Evolutionary conservation across 2,329 filamentous ascomycete genomes (phyloP).

Genomic region (Ophiognomonia clavigignenti-juglandacearum): DNA sequence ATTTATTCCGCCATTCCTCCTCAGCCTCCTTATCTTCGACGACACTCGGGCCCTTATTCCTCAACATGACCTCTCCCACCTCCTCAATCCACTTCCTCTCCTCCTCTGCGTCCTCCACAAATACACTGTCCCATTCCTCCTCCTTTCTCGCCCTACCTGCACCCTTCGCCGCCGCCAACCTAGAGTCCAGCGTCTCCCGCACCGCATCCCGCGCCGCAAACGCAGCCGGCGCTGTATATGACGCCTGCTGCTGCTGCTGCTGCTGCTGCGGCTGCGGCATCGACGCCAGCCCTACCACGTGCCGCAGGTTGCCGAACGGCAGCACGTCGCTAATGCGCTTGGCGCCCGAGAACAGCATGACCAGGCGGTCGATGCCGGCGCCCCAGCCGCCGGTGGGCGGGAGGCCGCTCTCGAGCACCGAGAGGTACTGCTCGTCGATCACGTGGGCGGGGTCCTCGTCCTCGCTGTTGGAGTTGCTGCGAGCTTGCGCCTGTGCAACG

Average conservation of each 20-base stretch:
- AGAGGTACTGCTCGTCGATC: conserved; percentile 77
- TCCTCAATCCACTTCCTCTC: too few relatives aligned
- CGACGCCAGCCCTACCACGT: conserved; percentile 52
- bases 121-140: too few relatives aligned
- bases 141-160: too few relatives aligned
- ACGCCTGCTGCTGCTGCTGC: not conserved
- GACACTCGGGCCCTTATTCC: too few relatives aligned
- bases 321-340: conserved; percentile 80
- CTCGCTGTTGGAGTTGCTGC: conserved; percentile 32
- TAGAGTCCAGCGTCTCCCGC: too few relatives aligned
- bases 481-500: conserved; percentile 39
- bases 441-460: conserved; percentile 41
- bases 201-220: too few relatives aligned
- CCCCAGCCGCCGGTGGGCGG: conserved; percentile 98
- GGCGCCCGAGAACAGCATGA: conserved; percentile 82
- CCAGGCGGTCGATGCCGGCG: conserved; percentile 82
- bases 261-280: conserved; percentile 7
- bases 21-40: too few relatives aligned
- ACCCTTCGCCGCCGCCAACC: too few relatives aligned
- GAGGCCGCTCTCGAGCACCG: conserved; percentile 79
- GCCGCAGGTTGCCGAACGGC: conserved; percentile 79
- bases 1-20: too few relatives aligned
- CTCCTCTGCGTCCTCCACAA: too few relatives aligned
- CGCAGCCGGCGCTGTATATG: not conserved
- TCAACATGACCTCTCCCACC: too few relatives aligned